Conservation (phyloP, 306 rosid genomes). For the Trichosanthes cucumerina region DNA sequence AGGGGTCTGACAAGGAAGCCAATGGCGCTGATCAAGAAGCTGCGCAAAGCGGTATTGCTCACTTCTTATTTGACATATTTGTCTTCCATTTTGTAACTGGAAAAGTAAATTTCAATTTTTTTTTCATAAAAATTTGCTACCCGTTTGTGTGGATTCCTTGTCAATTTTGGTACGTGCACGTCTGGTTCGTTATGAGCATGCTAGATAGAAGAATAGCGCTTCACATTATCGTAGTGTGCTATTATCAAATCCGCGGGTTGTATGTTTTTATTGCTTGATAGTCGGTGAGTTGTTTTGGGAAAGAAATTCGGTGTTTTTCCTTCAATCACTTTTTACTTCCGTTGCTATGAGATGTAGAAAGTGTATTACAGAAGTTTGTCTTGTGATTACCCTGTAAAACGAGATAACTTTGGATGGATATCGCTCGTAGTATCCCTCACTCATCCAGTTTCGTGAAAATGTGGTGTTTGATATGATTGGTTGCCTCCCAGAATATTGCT, state of each 20-base stretch:
- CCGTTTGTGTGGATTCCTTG: neutral
- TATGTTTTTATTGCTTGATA: neutral
- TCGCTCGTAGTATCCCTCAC: neutral
- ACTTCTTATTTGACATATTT: too few species aligned
- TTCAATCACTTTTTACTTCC: neutral
- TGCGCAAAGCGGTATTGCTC: constrained; percentile 64
- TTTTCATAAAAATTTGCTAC: neutral
- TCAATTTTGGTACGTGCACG: neutral
- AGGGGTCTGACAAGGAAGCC: constrained; percentile 92
- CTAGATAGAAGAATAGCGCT: neutral
- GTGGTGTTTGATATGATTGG: neutral
- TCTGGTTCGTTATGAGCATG: neutral
- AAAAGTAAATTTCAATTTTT: neutral
- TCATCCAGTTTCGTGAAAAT: neutral
- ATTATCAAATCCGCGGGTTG: neutral
- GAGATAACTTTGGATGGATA: neutral
- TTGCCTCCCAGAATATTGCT: neutral
- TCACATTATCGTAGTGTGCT: neutral
- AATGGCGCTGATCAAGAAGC: constrained; percentile 83
- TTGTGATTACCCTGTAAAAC: neutral
- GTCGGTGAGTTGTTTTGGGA: neutral
- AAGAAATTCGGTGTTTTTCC: neutral
- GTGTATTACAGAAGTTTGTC: too few species aligned
- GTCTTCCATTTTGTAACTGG: neutral
- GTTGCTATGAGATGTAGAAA: neutral